These are phyloP conservation scores for Microbotryum lychnidis-dioicae DNA, from an alignment of 1,284 basidiomycete genomes.

Conservation along the genomic window DNA sequence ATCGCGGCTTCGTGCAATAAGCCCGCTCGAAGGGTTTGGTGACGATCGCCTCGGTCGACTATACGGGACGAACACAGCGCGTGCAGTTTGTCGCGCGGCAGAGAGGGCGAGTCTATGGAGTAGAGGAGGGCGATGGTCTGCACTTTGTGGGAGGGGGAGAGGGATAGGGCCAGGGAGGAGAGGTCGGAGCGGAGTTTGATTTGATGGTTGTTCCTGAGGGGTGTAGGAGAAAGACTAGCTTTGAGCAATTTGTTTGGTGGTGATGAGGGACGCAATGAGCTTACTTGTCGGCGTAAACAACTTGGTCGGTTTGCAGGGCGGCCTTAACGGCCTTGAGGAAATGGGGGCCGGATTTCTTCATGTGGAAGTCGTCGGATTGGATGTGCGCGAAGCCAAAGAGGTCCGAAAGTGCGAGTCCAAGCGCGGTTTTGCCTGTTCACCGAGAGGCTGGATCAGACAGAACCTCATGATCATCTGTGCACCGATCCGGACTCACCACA, in stretches of 20 bases:
- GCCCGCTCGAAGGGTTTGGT: conserved; percentile 62
- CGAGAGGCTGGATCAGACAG: background rate
- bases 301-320: conserved; percentile 55
- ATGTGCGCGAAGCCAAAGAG: conserved; percentile 80
- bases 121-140: conserved; percentile 73
- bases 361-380: conserved; percentile 81
- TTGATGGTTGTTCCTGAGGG: conserved; percentile 74
- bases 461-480: background rate
- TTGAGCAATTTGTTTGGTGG: no score
- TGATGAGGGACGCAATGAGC: conserved; percentile 25
- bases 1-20: conserved; percentile 68
- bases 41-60: conserved; percentile 63
- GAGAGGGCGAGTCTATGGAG: conserved; percentile 52
- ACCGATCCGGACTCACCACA: conserved; percentile 55
- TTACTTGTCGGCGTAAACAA: conserved; percentile 85
- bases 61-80: conserved; percentile 71
- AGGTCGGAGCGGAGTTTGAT: conserved; percentile 64
- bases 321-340: conserved; percentile 70
- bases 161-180: conserved; percentile 37
- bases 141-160: conserved; percentile 45
- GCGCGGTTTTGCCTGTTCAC: conserved; percentile 72
- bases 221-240: background rate
- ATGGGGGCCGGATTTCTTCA: conserved; percentile 64
- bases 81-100: conserved; percentile 51
- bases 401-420: conserved; percentile 66